Conservation (phyloP, 2,329 filamentous ascomycete species). For the Lasiodiplodia citricola region DNA sequence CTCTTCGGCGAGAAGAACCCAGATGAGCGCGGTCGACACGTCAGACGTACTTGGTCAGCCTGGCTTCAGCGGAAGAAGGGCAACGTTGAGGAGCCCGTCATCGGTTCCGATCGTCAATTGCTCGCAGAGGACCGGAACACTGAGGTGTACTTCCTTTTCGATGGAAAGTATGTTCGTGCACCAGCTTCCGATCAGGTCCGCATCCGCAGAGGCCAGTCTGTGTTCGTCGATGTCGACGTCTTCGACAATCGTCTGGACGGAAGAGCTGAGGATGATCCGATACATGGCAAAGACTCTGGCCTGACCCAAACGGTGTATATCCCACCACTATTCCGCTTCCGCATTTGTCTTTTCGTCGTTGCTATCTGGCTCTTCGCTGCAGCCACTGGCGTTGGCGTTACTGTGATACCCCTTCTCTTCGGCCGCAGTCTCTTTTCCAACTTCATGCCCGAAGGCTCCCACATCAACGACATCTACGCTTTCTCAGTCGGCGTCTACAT, state of each 20-base stretch:
- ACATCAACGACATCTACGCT: conserved; percentile 94
- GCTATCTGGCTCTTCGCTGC: conserved; percentile 95
- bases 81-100: conserved; percentile 44
- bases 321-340: conserved; percentile 80
- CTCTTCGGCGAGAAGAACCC: conserved; percentile 82
- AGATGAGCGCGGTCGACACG: conserved; percentile 79
- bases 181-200: conserved; percentile 95
- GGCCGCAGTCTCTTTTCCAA: conserved; percentile 78
- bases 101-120: conserved; percentile 38
- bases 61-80: conserved; percentile 55
- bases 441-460: conserved; percentile 66
- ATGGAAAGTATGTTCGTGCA: conserved; percentile 87
- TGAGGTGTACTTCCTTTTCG: conserved; percentile 62
- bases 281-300: conserved; percentile 45
- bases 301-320: conserved; percentile 67
- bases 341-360: conserved; percentile 84
- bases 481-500: conserved; percentile 90
- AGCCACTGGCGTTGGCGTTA: conserved; percentile 80
- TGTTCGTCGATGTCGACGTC: conserved; percentile 79
- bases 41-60: conserved; percentile 65
- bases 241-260: conserved; percentile 70
- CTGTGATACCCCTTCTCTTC: conserved; percentile 83
- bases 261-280: conserved; percentile 45
- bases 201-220: conserved; percentile 80
- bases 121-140: conserved; percentile 44